Percentiles rank a stretch among this genome's conserved stretches.
These are phyloP conservation scores for Diaporthe velutina DNA, from an alignment of 2,329 filamentous ascomycete genomes.

Conservation along the genomic window DNA sequence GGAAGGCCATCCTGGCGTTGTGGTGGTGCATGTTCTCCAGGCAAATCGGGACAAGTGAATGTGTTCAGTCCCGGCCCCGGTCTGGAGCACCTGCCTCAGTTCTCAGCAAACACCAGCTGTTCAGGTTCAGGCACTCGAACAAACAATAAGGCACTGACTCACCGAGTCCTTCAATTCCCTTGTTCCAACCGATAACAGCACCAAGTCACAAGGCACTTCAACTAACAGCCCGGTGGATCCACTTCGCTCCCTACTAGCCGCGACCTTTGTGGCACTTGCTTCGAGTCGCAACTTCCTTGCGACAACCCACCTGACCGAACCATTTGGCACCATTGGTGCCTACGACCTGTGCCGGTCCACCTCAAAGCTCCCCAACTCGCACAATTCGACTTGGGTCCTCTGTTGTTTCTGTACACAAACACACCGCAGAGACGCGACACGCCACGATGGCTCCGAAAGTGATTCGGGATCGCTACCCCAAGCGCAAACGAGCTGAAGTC, in stretches of 20 bases:
- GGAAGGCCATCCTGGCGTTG: not conserved
- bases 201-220: not conserved
- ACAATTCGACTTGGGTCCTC: not conserved
- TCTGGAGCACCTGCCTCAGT: too few species aligned
- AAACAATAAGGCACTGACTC: not conserved
- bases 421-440: not conserved
- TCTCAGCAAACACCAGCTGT: too few species aligned
- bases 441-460: not conserved
- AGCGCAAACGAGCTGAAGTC: not conserved
- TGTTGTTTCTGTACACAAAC: not conserved
- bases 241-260: not conserved
- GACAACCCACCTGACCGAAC: too few species aligned
- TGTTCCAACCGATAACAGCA: not conserved
- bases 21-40: too few species aligned
- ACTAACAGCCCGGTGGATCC: not conserved
- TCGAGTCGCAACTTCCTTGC: not conserved
- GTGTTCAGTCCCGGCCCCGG: not conserved
- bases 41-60: too few species aligned
- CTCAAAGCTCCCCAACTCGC: too few species aligned
- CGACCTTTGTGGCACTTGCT: not conserved
- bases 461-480: constrained; percentile 5
- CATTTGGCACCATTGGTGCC: not conserved
- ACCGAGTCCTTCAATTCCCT: not conserved
- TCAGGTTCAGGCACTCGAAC: not conserved
- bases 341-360: too few species aligned